Conservation (phyloP, 805 yeast species). For the Ogataea glucozyma region DNA sequence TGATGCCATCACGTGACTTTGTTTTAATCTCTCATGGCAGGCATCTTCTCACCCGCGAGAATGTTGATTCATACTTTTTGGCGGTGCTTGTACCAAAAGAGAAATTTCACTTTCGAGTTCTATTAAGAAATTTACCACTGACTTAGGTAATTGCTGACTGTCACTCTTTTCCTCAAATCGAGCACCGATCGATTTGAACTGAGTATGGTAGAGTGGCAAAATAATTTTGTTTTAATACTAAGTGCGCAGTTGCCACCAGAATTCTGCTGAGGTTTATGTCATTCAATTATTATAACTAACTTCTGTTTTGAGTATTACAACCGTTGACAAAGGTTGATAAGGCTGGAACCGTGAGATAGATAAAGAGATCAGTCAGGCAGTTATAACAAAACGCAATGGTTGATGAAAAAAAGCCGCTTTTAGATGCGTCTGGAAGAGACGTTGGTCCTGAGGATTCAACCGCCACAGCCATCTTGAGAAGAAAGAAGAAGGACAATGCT, state of each 20-base stretch:
- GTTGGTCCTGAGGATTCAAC: slow-evolving; percentile 47
- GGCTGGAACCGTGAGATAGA: slow-evolving; percentile 2
- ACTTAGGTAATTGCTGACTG: too few species aligned
- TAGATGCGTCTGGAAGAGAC: slow-evolving; percentile 40
- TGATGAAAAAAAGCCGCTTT: slow-evolving; percentile 37
- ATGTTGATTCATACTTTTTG: too few species aligned
- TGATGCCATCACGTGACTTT: too few species aligned
- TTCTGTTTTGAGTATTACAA: not conserved
- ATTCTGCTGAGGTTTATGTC: not conserved
- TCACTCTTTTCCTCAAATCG: not conserved
- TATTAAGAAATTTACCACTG: too few species aligned
- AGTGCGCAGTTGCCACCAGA: slow-evolving; percentile 8
- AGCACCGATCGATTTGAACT: slow-evolving; percentile 5
- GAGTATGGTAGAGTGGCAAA: slow-evolving; percentile 14
- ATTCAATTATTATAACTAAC: too few species aligned
- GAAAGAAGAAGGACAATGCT: slow-evolving; percentile 96
- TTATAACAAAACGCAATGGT: slow-evolving; percentile 23
- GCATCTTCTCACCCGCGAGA: too few species aligned
- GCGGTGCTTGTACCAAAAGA: too few species aligned
- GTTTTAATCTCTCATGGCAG: too few species aligned
- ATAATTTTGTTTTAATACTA: slow-evolving; percentile 5
- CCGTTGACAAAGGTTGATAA: not conserved
- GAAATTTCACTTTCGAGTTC: too few species aligned
- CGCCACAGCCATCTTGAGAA: slow-evolving; percentile 95
- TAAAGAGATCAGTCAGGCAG: slow-evolving; percentile 9